These are phyloP conservation scores for Pyricularia sp. DNA, from an alignment of 2,329 filamentous ascomycete genomes.

Conservation along the genomic window DNA sequence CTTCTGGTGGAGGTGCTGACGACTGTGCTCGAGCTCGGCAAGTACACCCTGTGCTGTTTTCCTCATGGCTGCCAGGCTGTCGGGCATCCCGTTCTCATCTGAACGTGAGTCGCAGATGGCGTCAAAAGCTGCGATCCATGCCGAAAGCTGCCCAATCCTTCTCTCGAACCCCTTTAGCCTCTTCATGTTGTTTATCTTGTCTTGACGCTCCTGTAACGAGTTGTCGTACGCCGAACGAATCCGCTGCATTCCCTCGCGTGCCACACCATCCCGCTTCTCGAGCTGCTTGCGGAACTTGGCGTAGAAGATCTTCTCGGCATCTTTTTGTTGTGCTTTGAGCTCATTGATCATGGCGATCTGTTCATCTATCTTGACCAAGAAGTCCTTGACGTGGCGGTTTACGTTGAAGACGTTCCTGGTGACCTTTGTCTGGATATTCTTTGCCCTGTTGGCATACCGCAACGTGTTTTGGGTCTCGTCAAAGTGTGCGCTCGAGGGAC, in stretches of 20 bases:
- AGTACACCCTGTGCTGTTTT: constrained; percentile 86
- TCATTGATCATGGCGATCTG: constrained; percentile 97
- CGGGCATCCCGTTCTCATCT: constrained; percentile 57
- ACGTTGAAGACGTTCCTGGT: constrained; percentile 99
- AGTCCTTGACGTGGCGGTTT: constrained; percentile 98
- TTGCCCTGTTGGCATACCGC: constrained; percentile 92
- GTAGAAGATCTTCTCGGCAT: constrained; percentile 73
- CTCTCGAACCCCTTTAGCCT: constrained; percentile 75
- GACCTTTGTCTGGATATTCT: constrained; percentile 99
- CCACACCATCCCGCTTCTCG: constrained; percentile 69
- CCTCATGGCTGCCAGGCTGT: constrained; percentile 64
- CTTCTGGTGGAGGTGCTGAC: constrained; percentile 83
- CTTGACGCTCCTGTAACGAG: constrained; percentile 64
- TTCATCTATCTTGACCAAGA: constrained; percentile 97
- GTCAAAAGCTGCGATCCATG: constrained; percentile 91
- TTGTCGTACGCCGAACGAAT: constrained; percentile 80
- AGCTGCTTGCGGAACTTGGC: constrained; percentile 84
- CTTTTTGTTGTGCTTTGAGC: constrained; percentile 84
- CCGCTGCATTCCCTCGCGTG: constrained; percentile 69
- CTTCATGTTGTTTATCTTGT: constrained; percentile 71
- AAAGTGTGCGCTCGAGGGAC: constrained; percentile 90
- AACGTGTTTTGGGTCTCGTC: constrained; percentile 98
- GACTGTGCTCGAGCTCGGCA: constrained; percentile 78
- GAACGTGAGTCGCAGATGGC: constrained; percentile 64
- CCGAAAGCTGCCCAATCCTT: constrained; percentile 75